Conservation (phyloP, 441 rosid genomes). For the Populus trichocarpa region DNA sequence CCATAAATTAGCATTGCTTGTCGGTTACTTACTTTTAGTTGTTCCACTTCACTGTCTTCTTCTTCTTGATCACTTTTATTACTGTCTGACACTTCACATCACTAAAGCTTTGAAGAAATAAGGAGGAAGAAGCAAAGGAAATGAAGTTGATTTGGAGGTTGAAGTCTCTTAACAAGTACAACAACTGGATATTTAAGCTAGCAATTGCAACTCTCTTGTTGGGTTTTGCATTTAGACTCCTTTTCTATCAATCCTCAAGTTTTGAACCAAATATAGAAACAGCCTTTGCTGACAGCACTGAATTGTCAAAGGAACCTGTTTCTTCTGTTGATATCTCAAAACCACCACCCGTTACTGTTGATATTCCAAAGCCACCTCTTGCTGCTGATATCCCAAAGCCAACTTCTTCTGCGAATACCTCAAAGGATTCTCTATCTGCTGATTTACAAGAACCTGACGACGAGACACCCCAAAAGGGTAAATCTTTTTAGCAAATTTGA, state of each 20-base stretch:
- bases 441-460: slow-evolving; percentile 44
- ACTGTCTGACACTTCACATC: neutral
- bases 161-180: slow-evolving; percentile 37
- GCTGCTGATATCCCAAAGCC: slow-evolving; percentile 17
- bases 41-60: neutral
- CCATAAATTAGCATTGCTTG: slow-evolving; percentile 8
- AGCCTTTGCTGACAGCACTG: slow-evolving; percentile 31
- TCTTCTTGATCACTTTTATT: neutral
- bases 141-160: slow-evolving; percentile 52
- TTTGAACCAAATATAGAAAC: slow-evolving; percentile 40
- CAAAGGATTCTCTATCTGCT: slow-evolving; percentile 17
- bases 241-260: slow-evolving; percentile 41
- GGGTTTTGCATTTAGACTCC: slow-evolving; percentile 55
- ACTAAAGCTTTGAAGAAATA: neutral
- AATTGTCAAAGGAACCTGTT: slow-evolving; percentile 15
- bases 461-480: slow-evolving; percentile 50
- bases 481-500: neutral
- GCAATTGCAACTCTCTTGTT: slow-evolving; percentile 42
- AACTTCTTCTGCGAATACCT: slow-evolving; percentile 9
- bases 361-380: slow-evolving; percentile 12
- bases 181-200: slow-evolving; percentile 51
- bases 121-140: neutral
- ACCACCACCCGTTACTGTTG: slow-evolving; percentile 6
- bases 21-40: neutral
- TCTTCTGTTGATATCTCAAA: slow-evolving; percentile 27